Base-by-base conservation (phyloP, 768 basidiomycete species). In the Lenzites betulinus region DNA sequence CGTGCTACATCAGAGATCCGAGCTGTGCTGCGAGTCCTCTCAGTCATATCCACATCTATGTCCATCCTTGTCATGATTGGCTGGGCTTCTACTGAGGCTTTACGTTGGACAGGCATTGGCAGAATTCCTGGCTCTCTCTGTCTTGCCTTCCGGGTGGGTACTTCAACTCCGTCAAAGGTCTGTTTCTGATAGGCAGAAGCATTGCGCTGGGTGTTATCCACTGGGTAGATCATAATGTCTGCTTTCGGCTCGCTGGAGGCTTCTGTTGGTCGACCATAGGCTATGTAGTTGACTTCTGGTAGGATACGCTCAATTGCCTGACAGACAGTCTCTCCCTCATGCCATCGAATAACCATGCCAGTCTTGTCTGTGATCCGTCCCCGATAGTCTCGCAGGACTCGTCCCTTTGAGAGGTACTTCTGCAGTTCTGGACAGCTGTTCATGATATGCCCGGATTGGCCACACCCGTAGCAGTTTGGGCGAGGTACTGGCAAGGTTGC, bases 321-420 rank as follows among this genome's bases (percentile, higher is more conserved):
- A 12, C 30, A 38, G 11, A 54, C 63, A 22, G 52, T 33, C 38
- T 64, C 58, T 22, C 55, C 54, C 18, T 22, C 16, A 8, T 52
- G 18, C 18, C 44, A 44, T 15, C 22, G 22, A n/a, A 64, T 54
- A 13, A 13, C 18, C 7, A 20, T 23, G 8, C 62, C 62, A 49
- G 59, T 50, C 7, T 13, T 49, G 25, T 54, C 18, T 28, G 38
- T 23, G 8, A 49, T 41, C 39, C 35, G 35, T 36, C 35, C 35
- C 35, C 35, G 7, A 13, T 7, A 36, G 35, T 36, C 35, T 36
- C 35, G 7, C 35, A 36, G 7, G 35, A 36, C 35, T 13, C 7
- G 13, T 36, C 42, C 47, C 35, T 64, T n/a, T 7, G n/a, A n/a
- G 3, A 58, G 16, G 12, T 56, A 22, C 26, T 53, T n/a, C 13